Percentiles rank a stretch among this genome's conserved stretches.
These are phyloP conservation scores for Amanita fuliginea DNA, from an alignment of 768 basidiomycete species.

Conservation along the genomic window DNA sequence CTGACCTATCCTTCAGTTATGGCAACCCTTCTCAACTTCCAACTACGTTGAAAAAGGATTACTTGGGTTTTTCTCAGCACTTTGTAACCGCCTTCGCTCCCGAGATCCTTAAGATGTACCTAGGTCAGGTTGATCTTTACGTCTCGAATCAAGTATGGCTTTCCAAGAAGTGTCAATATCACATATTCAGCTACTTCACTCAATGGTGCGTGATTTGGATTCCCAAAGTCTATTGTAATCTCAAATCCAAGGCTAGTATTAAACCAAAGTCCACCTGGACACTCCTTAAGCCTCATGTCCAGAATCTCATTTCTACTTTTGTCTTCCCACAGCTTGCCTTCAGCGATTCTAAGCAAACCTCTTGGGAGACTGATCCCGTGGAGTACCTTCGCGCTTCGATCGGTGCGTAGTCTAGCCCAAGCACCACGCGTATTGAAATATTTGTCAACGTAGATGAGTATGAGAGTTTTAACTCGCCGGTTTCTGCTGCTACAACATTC, in stretches of 20 bases:
- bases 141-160: constrained; percentile 72
- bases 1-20: constrained; percentile 33
- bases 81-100: constrained; percentile 75
- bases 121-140: constrained; percentile 59
- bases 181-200: constrained; percentile 76
- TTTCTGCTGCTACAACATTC: constrained; percentile 72
- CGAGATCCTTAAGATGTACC: constrained; percentile 75
- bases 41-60: constrained; percentile 55
- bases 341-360: constrained; percentile 48
- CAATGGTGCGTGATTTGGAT: constrained; percentile 53
- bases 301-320: constrained; percentile 67
- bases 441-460: constrained; percentile 54
- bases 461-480: constrained; percentile 67
- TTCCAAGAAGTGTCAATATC: constrained; percentile 74
- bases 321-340: constrained; percentile 85
- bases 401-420: constrained; percentile 30
- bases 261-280: constrained; percentile 92
- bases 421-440: neutral
- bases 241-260: constrained; percentile 35
- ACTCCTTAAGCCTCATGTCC: constrained; percentile 76
- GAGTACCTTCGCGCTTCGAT: constrained; percentile 72
- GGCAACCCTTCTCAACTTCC: constrained; percentile 87
- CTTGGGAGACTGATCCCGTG: constrained; percentile 76
- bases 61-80: constrained; percentile 62
- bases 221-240: neutral